Evolutionary conservation across 768 basidiomycete species (phyloP).

Genomic region (Bullera alba): DNA sequence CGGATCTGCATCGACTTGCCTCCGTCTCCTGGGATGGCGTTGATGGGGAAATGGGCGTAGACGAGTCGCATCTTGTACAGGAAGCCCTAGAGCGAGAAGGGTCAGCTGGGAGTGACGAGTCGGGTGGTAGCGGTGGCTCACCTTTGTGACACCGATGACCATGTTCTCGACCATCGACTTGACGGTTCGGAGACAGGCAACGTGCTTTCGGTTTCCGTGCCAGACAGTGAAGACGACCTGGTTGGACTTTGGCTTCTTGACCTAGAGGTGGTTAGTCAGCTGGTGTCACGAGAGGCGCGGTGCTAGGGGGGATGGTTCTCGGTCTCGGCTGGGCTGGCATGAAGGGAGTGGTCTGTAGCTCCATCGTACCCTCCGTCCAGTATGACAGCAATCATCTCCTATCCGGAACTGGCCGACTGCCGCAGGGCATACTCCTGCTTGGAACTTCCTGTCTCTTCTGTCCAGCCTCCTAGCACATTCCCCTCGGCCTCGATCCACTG

Average conservation of each 20-base stretch:
- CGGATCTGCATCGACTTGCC: slow-evolving; percentile 45
- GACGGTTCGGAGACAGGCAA: slow-evolving; percentile 95
- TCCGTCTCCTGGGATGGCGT: slow-evolving; percentile 60
- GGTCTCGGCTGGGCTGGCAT: too few species aligned
- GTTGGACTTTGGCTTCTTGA: slow-evolving; percentile 55
- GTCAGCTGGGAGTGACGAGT: not conserved
- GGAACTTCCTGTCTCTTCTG: not conserved
- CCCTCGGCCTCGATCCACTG: not conserved
- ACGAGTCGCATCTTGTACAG: slow-evolving; percentile 99
- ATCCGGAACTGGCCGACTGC: not conserved
- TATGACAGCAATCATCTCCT: not conserved
- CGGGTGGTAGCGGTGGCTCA: slow-evolving; percentile 30
- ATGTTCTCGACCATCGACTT: slow-evolving; percentile 93
- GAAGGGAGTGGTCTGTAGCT: too few species aligned
- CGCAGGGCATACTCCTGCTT: not conserved
- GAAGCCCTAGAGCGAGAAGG: slow-evolving; percentile 64
- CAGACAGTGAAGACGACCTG: slow-evolving; percentile 89
- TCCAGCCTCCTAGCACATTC: not conserved
- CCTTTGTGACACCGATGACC: slow-evolving; percentile 95
- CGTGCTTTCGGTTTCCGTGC: slow-evolving; percentile 97
- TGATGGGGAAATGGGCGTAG: slow-evolving; percentile 99
- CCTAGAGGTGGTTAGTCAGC: slow-evolving; percentile 22
- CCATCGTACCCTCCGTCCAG: not conserved
- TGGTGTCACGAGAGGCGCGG: too few species aligned
- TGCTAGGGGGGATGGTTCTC: too few species aligned